Evolutionary conservation across 2,329 filamentous ascomycete genomes (phyloP).

Genomic region (Aureobasidium sp.): DNA sequence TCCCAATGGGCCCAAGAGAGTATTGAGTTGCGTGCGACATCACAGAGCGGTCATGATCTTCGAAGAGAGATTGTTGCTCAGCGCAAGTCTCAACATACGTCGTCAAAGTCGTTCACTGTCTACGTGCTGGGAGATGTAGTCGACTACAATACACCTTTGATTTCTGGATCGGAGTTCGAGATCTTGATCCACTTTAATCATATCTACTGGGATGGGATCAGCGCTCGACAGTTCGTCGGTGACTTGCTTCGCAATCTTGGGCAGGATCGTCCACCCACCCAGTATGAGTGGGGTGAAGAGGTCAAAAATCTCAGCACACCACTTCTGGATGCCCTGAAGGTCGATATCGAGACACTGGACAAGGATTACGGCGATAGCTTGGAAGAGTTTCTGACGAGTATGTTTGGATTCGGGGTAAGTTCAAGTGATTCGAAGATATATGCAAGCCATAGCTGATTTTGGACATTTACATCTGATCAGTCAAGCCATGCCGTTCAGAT

Average conservation of each 20-base stretch:
- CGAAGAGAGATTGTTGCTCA: neutral
- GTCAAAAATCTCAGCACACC: neutral
- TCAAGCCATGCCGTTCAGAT: neutral
- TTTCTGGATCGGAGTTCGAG: too few relatives aligned
- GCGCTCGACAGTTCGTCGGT: neutral
- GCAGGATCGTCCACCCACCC: neutral
- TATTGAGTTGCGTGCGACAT: neutral
- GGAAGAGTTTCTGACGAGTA: neutral
- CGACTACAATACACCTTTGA: too few relatives aligned
- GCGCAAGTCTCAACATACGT: neutral
- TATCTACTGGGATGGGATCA: constrained; percentile 7
- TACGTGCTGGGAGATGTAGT: neutral
- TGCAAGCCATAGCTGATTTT: neutral
- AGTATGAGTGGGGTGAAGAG: neutral
- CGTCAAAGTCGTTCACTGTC: neutral
- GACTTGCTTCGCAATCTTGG: neutral
- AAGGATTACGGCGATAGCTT: neutral
- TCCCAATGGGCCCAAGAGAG: neutral
- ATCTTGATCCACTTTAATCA: neutral
- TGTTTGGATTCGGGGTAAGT: neutral
- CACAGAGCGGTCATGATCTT: neutral
- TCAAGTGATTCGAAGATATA: too few relatives aligned
- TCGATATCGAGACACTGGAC: neutral
- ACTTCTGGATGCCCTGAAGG: neutral
- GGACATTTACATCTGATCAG: neutral